These are phyloP conservation scores for Kodamaea arcana DNA, from an alignment of 1,139 yeast genomes.

Conservation along the genomic window DNA sequence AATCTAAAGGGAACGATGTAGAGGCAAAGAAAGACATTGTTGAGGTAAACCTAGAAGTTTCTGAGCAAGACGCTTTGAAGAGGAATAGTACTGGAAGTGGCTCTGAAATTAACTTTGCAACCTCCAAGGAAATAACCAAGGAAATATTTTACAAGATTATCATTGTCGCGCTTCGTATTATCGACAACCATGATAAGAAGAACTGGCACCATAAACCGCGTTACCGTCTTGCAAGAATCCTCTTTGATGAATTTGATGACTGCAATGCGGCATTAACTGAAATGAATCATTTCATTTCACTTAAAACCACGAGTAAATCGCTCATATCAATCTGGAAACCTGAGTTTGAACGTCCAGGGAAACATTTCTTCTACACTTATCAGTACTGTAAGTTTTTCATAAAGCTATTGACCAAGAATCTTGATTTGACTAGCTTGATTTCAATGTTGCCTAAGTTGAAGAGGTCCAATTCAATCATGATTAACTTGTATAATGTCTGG, in stretches of 20 bases:
- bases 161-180: conserved; percentile 24
- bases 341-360: conserved; percentile 86
- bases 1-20: not conserved
- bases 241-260: conserved; percentile 52
- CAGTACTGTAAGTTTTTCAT: conserved; percentile 66
- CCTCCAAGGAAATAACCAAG: conserved; percentile 14
- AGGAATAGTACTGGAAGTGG: not conserved
- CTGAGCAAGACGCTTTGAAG: not conserved
- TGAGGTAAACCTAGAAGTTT: not conserved
- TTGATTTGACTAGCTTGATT: conserved; percentile 58
- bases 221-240: conserved; percentile 65
- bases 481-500: conserved; percentile 61
- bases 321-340: conserved; percentile 92
- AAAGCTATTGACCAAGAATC: conserved; percentile 47
- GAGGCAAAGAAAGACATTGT: not conserved
- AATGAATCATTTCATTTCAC: conserved; percentile 57
- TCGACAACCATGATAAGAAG: conserved; percentile 64
- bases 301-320: conserved; percentile 67
- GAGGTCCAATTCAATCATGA: conserved; percentile 72
- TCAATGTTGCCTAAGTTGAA: conserved; percentile 66
- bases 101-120: not conserved
- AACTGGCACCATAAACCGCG: conserved; percentile 91
- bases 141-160: conserved; percentile 22
- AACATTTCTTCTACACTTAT: conserved; percentile 76
- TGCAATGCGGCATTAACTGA: conserved; percentile 55